Evolutionary conservation across 257 asterid genomes (phyloP).

Genomic region (Petunia secreta): DNA sequence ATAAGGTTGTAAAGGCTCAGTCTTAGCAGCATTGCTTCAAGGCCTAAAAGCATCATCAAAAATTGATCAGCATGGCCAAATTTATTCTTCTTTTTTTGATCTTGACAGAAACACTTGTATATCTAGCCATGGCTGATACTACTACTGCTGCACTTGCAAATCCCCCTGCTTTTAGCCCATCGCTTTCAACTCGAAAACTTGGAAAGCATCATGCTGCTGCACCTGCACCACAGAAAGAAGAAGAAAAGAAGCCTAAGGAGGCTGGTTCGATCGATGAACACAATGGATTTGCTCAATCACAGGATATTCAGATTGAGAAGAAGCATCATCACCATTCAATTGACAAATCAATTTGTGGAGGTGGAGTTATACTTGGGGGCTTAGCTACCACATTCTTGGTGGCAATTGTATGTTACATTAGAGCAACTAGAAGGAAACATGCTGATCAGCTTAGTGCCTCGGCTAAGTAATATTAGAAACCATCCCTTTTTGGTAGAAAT

Average conservation of each 20-base stretch:
- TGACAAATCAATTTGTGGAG: constrained; percentile 41
- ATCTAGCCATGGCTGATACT: constrained; percentile 32
- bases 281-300: constrained; percentile 1
- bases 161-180: constrained; percentile 25
- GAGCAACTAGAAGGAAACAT: constrained; percentile 58
- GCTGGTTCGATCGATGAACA: neutral
- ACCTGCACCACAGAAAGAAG: constrained; percentile 1
- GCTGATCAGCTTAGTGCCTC: neutral
- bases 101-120: constrained; percentile 19
- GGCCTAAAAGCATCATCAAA: neutral
- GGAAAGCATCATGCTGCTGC: constrained; percentile 22
- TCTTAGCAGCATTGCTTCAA: neutral
- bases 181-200: constrained; percentile 4
- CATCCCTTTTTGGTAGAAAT: neutral
- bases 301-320: constrained; percentile 5
- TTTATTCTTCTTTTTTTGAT: constrained; percentile 26
- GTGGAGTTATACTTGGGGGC: constrained; percentile 43
- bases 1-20: neutral
- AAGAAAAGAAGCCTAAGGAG: constrained; percentile 6
- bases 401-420: constrained; percentile 62
- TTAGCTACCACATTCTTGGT: constrained; percentile 45
- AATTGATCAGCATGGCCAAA: constrained; percentile 28
- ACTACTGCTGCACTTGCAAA: neutral
- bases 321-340: constrained; percentile 25
- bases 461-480: neutral